A percentile compares a stretch with the other conserved stretches of the same genome.
Conservation (phyloP, 1,284 basidiomycete genomes). For the Lentinula novae-zelandiae region DNA sequence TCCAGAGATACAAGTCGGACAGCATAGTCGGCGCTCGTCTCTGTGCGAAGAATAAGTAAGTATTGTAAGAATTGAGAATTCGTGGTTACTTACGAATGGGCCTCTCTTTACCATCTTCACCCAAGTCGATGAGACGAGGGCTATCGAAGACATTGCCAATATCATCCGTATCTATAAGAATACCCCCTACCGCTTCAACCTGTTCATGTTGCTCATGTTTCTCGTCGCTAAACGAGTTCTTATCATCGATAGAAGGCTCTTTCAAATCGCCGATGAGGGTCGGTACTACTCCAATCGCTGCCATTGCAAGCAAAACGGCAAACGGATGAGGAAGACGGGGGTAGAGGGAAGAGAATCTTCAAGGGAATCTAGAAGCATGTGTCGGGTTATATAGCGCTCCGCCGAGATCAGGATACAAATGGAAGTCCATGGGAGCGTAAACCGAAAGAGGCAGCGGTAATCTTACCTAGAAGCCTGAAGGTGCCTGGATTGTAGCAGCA, state of each 20-base stretch:
- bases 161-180: conserved; percentile 9
- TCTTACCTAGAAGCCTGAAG: background rate
- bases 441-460: background rate
- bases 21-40: conserved; percentile 44
- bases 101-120: conserved; percentile 29
- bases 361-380: conserved; percentile 3
- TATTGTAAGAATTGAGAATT: background rate
- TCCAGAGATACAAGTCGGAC: conserved; percentile 50
- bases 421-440: background rate
- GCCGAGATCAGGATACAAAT: background rate
- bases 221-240: conserved; percentile 7
- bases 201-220: background rate
- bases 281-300: background rate
- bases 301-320: background rate
- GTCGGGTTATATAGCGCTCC: conserved; percentile 1
- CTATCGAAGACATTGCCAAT: conserved; percentile 31
- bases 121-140: conserved; percentile 30
- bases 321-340: background rate
- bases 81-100: conserved; percentile 18
- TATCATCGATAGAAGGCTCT: conserved; percentile 1
- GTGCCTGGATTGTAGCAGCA: background rate
- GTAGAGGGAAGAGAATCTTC: conserved; percentile 1
- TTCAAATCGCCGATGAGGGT: conserved; percentile 1
- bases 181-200: background rate
- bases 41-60: conserved; percentile 15